Evolutionary conservation across 73 alveolate genomes (phyloP).

Genomic region (Tetrahymena malaccensis): DNA sequence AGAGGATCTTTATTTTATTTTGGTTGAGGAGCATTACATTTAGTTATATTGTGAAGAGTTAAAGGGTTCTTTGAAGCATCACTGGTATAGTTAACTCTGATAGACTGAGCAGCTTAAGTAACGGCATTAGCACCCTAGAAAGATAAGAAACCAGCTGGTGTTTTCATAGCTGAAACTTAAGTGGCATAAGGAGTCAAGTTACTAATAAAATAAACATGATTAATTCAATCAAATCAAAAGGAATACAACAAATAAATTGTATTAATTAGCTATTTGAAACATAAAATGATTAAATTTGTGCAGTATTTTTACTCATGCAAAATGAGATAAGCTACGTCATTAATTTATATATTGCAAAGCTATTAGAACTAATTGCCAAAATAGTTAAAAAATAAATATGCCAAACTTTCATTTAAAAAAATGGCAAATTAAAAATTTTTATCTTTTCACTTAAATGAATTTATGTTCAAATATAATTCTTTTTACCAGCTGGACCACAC

Average conservation of each 20-base stretch:
- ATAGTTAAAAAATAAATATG: no score
- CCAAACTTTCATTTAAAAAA: no score
- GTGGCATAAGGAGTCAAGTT: slow-evolving; percentile 53
- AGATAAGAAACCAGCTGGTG: slow-evolving; percentile 47
- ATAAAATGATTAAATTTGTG: not conserved
- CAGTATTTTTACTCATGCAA: no score
- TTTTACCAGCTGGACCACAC: not conserved
- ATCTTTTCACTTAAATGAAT: no score
- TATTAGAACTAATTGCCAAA: not conserved
- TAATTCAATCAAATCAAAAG: not conserved
- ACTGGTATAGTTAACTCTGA: slow-evolving; percentile 6
- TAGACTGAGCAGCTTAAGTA: slow-evolving; percentile 7
- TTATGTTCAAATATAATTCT: not conserved
- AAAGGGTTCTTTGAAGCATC: not conserved
- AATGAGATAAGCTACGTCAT: not conserved
- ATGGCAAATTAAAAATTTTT: no score
- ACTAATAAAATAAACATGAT: slow-evolving; percentile 18
- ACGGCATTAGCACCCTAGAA: slow-evolving; percentile 44
- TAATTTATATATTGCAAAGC: not conserved
- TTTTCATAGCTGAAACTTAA: slow-evolving; percentile 51
- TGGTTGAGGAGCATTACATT: not conserved
- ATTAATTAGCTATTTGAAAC: not conserved
- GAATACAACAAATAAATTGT: not conserved
- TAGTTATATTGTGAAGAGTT: not conserved
- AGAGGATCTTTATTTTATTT: not conserved